These are phyloP conservation scores for Penicillium tannophilum DNA, from an alignment of 495 filamentous ascomycete species.

Conservation along the genomic window DNA sequence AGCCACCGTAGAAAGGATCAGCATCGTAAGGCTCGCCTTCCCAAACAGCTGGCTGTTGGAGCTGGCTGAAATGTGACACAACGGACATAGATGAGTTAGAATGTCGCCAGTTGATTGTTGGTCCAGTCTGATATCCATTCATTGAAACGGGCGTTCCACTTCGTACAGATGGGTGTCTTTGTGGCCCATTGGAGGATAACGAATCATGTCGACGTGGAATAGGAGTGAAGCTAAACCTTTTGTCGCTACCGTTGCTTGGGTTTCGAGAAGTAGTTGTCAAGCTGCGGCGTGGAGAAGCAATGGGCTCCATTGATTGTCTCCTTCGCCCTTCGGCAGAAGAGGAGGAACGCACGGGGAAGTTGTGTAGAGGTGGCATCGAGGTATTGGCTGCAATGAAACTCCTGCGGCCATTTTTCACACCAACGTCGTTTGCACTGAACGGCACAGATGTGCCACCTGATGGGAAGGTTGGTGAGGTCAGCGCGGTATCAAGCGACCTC, in stretches of 20 bases:
- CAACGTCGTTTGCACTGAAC: conserved; percentile 50
- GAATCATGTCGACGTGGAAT: conserved; percentile 42
- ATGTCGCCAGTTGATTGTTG: conserved; percentile 13
- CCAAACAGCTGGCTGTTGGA: conserved; percentile 32
- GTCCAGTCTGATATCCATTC: conserved; percentile 10
- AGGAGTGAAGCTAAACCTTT: conserved; percentile 25
- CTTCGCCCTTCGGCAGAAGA: conserved; percentile 29
- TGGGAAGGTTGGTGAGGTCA: conserved; percentile 36
- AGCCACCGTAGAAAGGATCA: conserved; percentile 36
- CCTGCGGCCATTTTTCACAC: conserved; percentile 36
- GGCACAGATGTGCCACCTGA: conserved; percentile 44
- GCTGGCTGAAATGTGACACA: conserved; percentile 32
- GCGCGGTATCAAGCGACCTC: conserved; percentile 30
- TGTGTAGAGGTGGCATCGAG: conserved; percentile 29
- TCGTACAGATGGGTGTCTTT: conserved; percentile 26
- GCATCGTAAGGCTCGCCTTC: conserved; percentile 26
- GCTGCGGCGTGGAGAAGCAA: conserved; percentile 40
- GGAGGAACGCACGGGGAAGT: conserved; percentile 35
- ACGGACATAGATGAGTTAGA: conserved; percentile 21
- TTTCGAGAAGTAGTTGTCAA: conserved; percentile 38
- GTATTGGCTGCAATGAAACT: conserved; percentile 29
- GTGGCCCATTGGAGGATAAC: conserved; percentile 27
- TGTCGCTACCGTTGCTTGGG: conserved; percentile 29
- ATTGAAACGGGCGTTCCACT: conserved; percentile 17
- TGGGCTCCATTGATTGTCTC: conserved; percentile 23